phyloP scores from a whole-genome alignment of 805 yeast species.

The Candida nonsorbophila region DNA sequence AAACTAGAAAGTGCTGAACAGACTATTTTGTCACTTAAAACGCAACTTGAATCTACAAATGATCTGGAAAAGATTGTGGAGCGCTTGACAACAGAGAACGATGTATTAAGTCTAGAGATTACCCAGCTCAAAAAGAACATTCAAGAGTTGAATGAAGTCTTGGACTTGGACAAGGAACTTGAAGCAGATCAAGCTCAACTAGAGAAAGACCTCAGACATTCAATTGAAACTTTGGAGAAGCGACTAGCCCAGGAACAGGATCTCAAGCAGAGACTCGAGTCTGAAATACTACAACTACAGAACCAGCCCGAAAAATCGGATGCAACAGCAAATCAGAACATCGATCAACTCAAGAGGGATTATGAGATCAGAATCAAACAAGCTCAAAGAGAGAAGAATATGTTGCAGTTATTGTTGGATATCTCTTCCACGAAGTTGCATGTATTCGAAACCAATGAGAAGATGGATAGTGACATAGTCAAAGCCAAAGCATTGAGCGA shows the following conservation, averaged over 20 bases:
- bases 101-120: slow-evolving; percentile 27
- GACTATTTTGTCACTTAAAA: slow-evolving; percentile 20
- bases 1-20: slow-evolving; percentile 17
- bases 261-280: too few species aligned
- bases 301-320: too few species aligned
- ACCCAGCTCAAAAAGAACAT: slow-evolving; percentile 29
- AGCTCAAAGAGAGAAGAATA: too few species aligned
- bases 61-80: slow-evolving; percentile 33
- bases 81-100: slow-evolving; percentile 29
- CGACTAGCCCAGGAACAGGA: slow-evolving; percentile 8
- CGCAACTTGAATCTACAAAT: slow-evolving; percentile 25
- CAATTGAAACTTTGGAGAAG: slow-evolving; percentile 22
- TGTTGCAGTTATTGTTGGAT: too few species aligned
- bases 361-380: too few species aligned
- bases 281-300: too few species aligned
- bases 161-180: slow-evolving; percentile 44
- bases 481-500: too few species aligned
- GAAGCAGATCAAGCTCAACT: slow-evolving; percentile 40
- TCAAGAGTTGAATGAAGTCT: slow-evolving; percentile 44
- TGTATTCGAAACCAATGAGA: too few species aligned
- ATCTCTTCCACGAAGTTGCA: too few species aligned
- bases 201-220: slow-evolving; percentile 38
- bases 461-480: too few species aligned
- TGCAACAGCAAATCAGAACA: too few species aligned
- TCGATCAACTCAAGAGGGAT: too few species aligned